Base-by-base conservation (phyloP, 257 asterid genomes). In the Linderniella brevidens region DNA sequence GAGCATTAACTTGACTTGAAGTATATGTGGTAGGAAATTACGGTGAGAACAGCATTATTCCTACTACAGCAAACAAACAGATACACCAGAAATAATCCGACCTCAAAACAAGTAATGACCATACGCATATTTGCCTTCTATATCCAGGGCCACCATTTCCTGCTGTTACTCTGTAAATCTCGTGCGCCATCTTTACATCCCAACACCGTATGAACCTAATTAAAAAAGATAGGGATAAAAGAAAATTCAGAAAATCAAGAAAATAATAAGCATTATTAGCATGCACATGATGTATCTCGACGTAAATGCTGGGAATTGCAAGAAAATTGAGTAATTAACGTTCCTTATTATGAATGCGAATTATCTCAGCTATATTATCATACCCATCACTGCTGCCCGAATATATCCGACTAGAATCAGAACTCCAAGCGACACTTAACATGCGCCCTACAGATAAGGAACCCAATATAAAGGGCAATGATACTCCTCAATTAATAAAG, bases 301-400 rank as follows among this genome's bases (percentile, higher is more conserved):
- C 32, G 32, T 25, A 25, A 25, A 25, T 6, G 32, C 32, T 25
- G 32, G 6, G 32, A 25, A 25, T 2, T 25, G 32, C 32, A 3
- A 25, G 3, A 25, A 25, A 25, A 25, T 25, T 25, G 32, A 25
- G 32, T 3, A 25, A 25, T 25, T 25, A 25, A 25, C 32, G 3
- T 44, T 16, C 2, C 8, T 9, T 19, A 8, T 32, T 12, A 48
- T 8, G 51, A 35, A 17, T 7, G 48, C 18, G 1, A 35, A n/a
- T 49, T 39, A 17, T 45, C 15, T 25, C 18, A 56, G 57, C 17
- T 54, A 49, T 38, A 43, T 25, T 14, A 35, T 9, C 76, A 52
- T 74, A 80, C 92, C 92, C 92, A 37, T 80, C 84, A 63, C 92
- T 80, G 58, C 87, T 80, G 51, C 87, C 92, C 5, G 92, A 74